A percentile compares a stretch with the other conserved stretches of the same genome.
These are phyloP conservation scores for Bonia amplexicaulis DNA, from an alignment of 176 grass and related monocot species.

Conservation along the genomic window DNA sequence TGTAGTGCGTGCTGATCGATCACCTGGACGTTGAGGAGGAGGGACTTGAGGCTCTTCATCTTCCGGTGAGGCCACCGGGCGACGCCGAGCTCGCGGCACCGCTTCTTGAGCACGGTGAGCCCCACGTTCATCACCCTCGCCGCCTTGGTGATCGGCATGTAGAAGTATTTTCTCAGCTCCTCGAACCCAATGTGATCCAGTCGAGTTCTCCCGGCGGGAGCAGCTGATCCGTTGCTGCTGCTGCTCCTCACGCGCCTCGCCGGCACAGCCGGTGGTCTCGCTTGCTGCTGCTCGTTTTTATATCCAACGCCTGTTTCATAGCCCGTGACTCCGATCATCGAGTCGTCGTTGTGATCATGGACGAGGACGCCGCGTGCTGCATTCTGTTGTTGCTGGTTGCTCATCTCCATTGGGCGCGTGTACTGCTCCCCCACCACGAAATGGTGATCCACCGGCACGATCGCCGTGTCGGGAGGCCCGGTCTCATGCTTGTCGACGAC, in stretches of 20 bases:
- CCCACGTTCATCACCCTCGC: conserved; percentile 84
- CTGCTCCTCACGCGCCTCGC: not conserved
- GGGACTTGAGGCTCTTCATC: conserved; percentile 85
- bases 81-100: conserved; percentile 84
- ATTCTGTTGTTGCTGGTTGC: not conserved
- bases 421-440: no score
- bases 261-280: not conserved
- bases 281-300: not conserved
- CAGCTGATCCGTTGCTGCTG: not conserved
- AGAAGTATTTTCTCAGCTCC: conserved; percentile 68
- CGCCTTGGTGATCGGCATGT: conserved; percentile 78
- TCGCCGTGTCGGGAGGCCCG: not conserved
- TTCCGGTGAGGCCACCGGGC: conserved; percentile 83
- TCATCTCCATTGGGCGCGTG: not conserved
- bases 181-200: conserved; percentile 52
- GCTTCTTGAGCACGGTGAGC: conserved; percentile 86
- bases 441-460: not conserved
- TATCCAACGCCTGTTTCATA: not conserved
- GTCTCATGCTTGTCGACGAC: not conserved
- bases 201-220: conserved; percentile 21
- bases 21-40: conserved; percentile 77
- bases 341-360: not conserved
- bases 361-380: not conserved
- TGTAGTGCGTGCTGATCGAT: no score
- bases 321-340: not conserved